Percentiles rank a stretch among this genome's conserved stretches.
These are phyloP conservation scores for Exsudoporus frostii DNA, from an alignment of 768 basidiomycete genomes.

Conservation along the genomic window DNA sequence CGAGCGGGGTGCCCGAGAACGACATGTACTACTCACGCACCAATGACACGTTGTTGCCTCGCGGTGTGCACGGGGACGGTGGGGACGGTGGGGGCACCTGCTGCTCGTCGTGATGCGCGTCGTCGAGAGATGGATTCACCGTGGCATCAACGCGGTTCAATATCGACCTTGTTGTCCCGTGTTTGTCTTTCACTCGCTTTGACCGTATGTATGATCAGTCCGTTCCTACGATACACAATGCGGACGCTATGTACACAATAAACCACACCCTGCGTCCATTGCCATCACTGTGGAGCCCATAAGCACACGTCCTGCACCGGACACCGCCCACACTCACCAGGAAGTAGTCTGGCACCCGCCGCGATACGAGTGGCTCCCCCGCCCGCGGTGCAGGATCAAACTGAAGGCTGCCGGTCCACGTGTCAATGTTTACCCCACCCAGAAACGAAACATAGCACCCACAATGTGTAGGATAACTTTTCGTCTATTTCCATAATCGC, in stretches of 20 bases:
- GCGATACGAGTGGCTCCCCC: conserved; percentile 96
- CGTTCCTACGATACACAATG: conserved; percentile 21
- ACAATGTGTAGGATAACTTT: conserved; percentile 94
- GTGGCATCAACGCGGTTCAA: neutral
- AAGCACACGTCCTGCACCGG: neutral
- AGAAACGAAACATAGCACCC: conserved; percentile 32
- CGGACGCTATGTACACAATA: conserved; percentile 23
- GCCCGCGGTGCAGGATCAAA: conserved; percentile 99
- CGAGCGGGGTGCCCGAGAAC: conserved; percentile 79
- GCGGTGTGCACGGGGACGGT: neutral
- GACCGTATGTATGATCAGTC: neutral
- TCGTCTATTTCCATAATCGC: conserved; percentile 99
- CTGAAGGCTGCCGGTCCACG: conserved; percentile 77
- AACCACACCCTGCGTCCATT: conserved; percentile 4
- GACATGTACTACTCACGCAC: conserved; percentile 57
- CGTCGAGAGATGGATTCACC: neutral
- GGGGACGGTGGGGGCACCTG: neutral
- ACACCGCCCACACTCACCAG: conserved; percentile 62
- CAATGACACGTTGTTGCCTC: conserved; percentile 19
- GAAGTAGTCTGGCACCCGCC: conserved; percentile 94
- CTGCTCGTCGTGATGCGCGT: conserved; percentile 14
- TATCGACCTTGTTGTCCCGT: conserved; percentile 25
- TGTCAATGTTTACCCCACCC: conserved; percentile 1
- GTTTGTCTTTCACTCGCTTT: conserved; percentile 17
- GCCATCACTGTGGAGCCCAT: conserved; percentile 20